phyloP scores from a whole-genome alignment of 306 rosid species.

The Senna tora region DNA sequence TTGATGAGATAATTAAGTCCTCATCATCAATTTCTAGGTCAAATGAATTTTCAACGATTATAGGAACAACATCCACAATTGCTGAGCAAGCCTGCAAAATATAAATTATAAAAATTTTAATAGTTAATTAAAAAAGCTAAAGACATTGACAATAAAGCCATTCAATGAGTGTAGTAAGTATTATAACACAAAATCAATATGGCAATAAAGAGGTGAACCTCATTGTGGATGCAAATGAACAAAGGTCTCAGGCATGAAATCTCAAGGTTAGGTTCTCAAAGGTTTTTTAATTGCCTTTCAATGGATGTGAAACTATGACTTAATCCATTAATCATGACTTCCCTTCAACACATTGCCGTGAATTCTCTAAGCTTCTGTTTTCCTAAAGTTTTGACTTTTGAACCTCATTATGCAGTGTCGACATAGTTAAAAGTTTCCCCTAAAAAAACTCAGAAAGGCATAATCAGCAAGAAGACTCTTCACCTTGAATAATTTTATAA shows the following conservation, averaged over 20 bases:
- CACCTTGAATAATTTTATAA: not conserved
- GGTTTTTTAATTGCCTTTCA: not conserved
- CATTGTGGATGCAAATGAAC: conserved; percentile 6
- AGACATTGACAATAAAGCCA: conserved; percentile 6
- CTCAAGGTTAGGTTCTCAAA: not conserved
- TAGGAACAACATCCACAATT: conserved; percentile 73
- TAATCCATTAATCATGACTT: not conserved
- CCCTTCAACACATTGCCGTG: not conserved
- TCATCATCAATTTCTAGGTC: conserved; percentile 55
- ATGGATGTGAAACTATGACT: not conserved
- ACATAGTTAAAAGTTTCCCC: not conserved
- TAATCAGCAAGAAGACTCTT: conserved; percentile 17
- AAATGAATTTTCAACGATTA: conserved; percentile 53
- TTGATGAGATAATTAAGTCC: conserved; percentile 56
- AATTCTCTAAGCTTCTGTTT: not conserved
- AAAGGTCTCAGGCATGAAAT: not conserved
- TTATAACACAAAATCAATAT: not conserved
- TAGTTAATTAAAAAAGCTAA: conserved; percentile 12
- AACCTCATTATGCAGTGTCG: not conserved
- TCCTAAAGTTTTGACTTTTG: not conserved
- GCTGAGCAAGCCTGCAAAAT: conserved; percentile 64
- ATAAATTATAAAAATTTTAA: conserved; percentile 16
- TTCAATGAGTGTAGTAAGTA: conserved; percentile 22
- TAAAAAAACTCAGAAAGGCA: not conserved
- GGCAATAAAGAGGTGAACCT: conserved; percentile 14